phyloP scores from a whole-genome alignment of 23 red algal species.

The Chondrus crispus region DNA sequence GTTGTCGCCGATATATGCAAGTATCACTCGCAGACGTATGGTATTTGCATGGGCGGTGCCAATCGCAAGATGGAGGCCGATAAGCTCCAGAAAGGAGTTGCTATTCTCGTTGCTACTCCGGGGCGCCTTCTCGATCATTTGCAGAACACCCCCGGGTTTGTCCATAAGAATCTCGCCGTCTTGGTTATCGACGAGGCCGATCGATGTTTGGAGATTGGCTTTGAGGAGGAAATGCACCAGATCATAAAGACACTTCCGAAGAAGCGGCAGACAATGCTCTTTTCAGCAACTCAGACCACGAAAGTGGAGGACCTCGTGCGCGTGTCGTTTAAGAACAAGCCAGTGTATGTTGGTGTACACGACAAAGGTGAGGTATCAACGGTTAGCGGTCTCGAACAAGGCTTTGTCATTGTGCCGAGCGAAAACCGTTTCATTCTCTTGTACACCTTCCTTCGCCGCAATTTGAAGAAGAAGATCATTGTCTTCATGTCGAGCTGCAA shows the following conservation, averaged over 20 bases:
- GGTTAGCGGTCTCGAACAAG: constrained; percentile 90
- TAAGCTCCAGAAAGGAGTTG: constrained; percentile 76
- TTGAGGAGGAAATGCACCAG: constrained; percentile 98
- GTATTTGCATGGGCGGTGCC: constrained; percentile 92
- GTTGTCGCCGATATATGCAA: constrained; percentile 80
- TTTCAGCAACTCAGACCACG: constrained; percentile 97
- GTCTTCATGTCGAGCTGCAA: constrained; percentile 99
- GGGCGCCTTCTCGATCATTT: constrained; percentile 96
- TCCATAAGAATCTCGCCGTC: constrained; percentile 60
- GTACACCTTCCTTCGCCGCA: constrained; percentile 93
- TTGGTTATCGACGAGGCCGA: constrained; percentile 98
- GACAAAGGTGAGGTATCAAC: constrained; percentile 80
- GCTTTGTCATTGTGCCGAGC: constrained; percentile 80
- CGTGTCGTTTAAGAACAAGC: constrained; percentile 92
- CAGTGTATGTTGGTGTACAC: constrained; percentile 92
- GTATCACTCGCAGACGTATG: constrained; percentile 89
- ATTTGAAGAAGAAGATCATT: constrained; percentile 99
- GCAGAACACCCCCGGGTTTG: constrained; percentile 93
- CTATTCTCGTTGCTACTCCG: constrained; percentile 92
- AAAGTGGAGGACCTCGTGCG: constrained; percentile 94
- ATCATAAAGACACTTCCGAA: constrained; percentile 83
- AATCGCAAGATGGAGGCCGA: constrained; percentile 90
- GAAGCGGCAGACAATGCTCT: constrained; percentile 93
- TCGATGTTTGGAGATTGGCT: constrained; percentile 95
- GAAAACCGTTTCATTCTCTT: constrained; percentile 87